These are phyloP conservation scores for Wickerhamiella australiensis DNA, from an alignment of 805 yeast species.

Conservation along the genomic window DNA sequence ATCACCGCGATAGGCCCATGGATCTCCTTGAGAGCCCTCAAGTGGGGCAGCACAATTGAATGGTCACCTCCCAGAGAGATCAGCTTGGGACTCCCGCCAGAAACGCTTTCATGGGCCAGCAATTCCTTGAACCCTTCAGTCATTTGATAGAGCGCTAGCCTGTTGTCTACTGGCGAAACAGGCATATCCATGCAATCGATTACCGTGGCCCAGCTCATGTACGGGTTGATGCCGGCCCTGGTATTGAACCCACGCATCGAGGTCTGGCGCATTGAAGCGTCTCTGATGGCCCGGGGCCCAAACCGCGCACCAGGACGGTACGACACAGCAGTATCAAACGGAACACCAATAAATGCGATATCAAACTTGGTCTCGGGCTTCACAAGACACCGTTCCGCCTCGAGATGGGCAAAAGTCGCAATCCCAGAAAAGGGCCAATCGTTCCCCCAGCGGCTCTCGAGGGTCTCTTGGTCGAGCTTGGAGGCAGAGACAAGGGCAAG, in stretches of 20 bases:
- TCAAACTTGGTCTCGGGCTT: constrained; percentile 40
- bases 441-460: constrained; percentile 58
- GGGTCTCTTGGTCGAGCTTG: neutral
- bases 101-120: constrained; percentile 27
- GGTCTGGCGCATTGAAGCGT: constrained; percentile 43
- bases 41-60: constrained; percentile 58
- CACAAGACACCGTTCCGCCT: constrained; percentile 45
- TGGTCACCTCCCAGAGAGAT: constrained; percentile 79
- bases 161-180: constrained; percentile 55
- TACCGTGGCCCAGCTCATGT: constrained; percentile 39
- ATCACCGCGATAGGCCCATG: constrained; percentile 62
- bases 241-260: constrained; percentile 57
- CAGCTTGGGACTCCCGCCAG: constrained; percentile 41
- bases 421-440: constrained; percentile 48
- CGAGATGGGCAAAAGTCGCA: constrained; percentile 57
- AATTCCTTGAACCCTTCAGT: constrained; percentile 47
- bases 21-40: constrained; percentile 47
- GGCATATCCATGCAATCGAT: constrained; percentile 63
- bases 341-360: constrained; percentile 64
- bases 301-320: constrained; percentile 74
- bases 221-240: constrained; percentile 52
- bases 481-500: neutral
- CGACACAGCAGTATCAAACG: constrained; percentile 72
- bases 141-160: constrained; percentile 51
- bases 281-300: constrained; percentile 44